phyloP scores from a whole-genome alignment of 805 yeast genomes.

The Suhomyces sp. region DNA sequence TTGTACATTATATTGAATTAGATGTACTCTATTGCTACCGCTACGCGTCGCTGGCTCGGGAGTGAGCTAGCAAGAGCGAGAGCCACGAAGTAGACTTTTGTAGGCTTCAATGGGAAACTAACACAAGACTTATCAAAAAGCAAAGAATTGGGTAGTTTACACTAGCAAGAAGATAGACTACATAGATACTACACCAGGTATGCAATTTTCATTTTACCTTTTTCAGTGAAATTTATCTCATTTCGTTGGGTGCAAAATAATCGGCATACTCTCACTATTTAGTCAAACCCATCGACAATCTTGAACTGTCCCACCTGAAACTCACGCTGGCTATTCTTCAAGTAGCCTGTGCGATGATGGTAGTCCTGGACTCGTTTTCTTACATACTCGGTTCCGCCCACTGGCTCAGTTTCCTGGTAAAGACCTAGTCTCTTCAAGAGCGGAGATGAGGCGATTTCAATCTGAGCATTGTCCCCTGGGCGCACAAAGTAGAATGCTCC shows the following conservation, averaged over 20 bases:
- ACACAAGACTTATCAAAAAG: too few species aligned
- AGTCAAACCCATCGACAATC: slow-evolving; percentile 27
- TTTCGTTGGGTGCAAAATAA: background rate
- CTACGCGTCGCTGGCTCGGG: background rate
- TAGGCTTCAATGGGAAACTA: background rate
- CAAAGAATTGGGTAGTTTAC: background rate
- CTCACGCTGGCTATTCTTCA: slow-evolving; percentile 21
- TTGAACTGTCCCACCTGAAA: slow-evolving; percentile 29
- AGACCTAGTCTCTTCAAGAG: slow-evolving; percentile 28
- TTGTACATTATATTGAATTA: background rate
- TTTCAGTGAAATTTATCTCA: too few species aligned
- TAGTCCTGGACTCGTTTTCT: slow-evolving; percentile 28
- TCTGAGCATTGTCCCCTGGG: slow-evolving; percentile 28
- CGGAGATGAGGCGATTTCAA: slow-evolving; percentile 32
- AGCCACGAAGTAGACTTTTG: background rate
- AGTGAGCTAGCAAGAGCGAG: background rate
- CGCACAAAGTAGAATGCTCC: slow-evolving; percentile 36
- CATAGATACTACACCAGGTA: too few species aligned
- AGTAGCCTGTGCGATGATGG: slow-evolving; percentile 20
- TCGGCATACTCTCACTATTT: background rate
- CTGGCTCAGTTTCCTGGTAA: slow-evolving; percentile 21
- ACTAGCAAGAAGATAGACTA: too few species aligned
- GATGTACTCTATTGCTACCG: background rate
- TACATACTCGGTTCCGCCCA: slow-evolving; percentile 30
- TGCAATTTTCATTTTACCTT: too few species aligned